phyloP scores from a whole-genome alignment of 225 moss, liverwort and hornwort genomes.

The Climacium dendroides region DNA sequence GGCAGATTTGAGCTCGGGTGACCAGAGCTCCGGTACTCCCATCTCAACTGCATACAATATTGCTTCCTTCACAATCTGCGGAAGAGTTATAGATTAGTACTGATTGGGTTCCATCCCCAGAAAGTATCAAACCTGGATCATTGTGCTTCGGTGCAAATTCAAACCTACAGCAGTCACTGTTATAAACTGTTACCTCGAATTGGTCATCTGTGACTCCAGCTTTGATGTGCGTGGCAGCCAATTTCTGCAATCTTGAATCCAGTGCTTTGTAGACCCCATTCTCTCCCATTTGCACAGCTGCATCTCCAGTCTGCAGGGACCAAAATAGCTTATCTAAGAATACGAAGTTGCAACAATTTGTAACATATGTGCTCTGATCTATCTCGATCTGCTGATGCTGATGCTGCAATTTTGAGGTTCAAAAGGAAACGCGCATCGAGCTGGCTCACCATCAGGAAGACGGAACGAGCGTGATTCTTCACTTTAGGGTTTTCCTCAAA shows the following conservation, averaged over 20 bases:
- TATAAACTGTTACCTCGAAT: conserved; percentile 16
- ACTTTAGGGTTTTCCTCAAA: conserved; percentile 44
- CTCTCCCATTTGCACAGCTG: conserved; percentile 35
- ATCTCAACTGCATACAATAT: conserved; percentile 18
- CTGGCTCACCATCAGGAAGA: conserved; percentile 36
- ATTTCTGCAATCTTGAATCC: conserved; percentile 4
- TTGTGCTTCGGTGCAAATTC: background rate
- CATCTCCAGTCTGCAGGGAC: conserved; percentile 25
- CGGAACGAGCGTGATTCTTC: conserved; percentile 28
- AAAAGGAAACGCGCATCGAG: background rate
- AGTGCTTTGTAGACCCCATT: conserved; percentile 12
- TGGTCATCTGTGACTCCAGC: conserved; percentile 35
- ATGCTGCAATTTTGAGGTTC: background rate
- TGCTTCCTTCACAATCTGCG: conserved; percentile 34
- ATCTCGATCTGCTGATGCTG: background rate
- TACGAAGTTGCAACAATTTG: background rate
- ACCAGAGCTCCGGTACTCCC: conserved; percentile 35
- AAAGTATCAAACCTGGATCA: background rate
- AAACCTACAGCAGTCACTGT: too few relatives aligned
- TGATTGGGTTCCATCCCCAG: background rate
- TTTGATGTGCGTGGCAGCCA: conserved; percentile 21
- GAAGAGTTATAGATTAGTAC: background rate
- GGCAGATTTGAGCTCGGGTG: conserved; percentile 17
- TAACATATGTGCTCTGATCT: background rate
- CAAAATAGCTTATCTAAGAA: background rate